phyloP scores from a whole-genome alignment of 2,329 filamentous ascomycete species.

The Nakataea oryzae region DNA sequence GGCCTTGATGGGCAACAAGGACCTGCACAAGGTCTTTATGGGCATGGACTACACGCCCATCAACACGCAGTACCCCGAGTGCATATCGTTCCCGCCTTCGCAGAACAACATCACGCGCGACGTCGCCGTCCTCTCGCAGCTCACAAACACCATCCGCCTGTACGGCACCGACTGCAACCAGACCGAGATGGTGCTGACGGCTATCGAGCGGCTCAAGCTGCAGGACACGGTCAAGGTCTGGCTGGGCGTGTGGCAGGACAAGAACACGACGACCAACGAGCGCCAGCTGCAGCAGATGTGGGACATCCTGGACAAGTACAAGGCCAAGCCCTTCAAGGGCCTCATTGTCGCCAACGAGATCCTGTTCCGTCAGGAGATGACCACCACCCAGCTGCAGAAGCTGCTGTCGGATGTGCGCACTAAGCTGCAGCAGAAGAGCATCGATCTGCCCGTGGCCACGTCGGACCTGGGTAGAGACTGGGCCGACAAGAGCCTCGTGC shows the following conservation, averaged over 20 bases:
- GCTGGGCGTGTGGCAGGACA: slow-evolving; percentile 89
- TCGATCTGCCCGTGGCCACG: slow-evolving; percentile 70
- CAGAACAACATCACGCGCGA: slow-evolving; percentile 95
- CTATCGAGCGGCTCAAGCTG: slow-evolving; percentile 64
- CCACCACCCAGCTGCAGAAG: slow-evolving; percentile 47
- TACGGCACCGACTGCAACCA: slow-evolving; percentile 98
- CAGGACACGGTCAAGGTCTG: slow-evolving; percentile 72
- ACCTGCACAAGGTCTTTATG: slow-evolving; percentile 87
- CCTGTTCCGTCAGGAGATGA: slow-evolving; percentile 67
- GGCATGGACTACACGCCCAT: slow-evolving; percentile 93
- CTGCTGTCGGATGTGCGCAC: slow-evolving; percentile 58
- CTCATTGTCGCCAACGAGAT: slow-evolving; percentile 78
- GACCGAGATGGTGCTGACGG: slow-evolving; percentile 83
- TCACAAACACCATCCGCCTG: slow-evolving; percentile 78
- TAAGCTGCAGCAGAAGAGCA: slow-evolving; percentile 58
- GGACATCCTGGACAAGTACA: slow-evolving; percentile 53
- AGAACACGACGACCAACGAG: slow-evolving; percentile 70
- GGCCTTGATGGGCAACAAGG: slow-evolving; percentile 64
- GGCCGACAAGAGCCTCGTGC: slow-evolving; percentile 54
- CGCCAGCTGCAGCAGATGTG: slow-evolving; percentile 81
- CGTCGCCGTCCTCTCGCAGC: slow-evolving; percentile 77
- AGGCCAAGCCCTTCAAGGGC: slow-evolving; percentile 50
- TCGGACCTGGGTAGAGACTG: slow-evolving; percentile 87
- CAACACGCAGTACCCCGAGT: slow-evolving; percentile 83
- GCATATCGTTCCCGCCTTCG: slow-evolving; percentile 63